These are phyloP conservation scores for Helminthosporium solani DNA, from an alignment of 2,329 filamentous ascomycete species.

Conservation along the genomic window DNA sequence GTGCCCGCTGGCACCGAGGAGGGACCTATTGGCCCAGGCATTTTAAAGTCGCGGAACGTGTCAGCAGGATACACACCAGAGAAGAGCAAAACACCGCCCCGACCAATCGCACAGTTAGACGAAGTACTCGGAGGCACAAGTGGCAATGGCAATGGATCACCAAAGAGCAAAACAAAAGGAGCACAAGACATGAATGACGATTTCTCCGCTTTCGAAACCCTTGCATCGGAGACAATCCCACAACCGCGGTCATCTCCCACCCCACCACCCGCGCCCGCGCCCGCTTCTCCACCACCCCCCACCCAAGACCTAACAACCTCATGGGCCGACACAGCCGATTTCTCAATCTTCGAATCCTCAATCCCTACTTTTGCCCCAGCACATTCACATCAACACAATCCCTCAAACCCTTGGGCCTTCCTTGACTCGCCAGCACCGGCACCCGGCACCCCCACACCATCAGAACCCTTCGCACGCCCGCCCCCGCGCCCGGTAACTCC, in stretches of 20 bases:
- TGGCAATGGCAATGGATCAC: background rate
- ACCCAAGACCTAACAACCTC: constrained; percentile 17
- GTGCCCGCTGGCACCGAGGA: constrained; percentile 26
- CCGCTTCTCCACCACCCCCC: constrained; percentile 7
- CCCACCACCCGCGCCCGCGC: constrained; percentile 6
- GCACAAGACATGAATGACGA: background rate
- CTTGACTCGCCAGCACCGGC: constrained; percentile 22
- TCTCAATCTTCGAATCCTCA: constrained; percentile 37
- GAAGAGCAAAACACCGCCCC: constrained; percentile 3
- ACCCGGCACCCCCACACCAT: constrained; percentile 10
- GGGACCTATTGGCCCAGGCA: constrained; percentile 32
- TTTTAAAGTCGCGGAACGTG: constrained; percentile 28
- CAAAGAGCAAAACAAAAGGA: background rate
- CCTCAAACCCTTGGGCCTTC: constrained; percentile 26
- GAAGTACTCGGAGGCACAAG: constrained; percentile 1
- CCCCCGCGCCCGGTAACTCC: constrained; percentile 19
- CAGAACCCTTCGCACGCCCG: constrained; percentile 21
- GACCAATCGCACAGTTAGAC: constrained; percentile 2
- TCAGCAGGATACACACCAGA: constrained; percentile 10
- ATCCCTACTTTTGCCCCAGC: constrained; percentile 4
- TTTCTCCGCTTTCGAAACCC: constrained; percentile 7
- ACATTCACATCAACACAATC: constrained; percentile 5
- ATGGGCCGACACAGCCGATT: constrained; percentile 16
- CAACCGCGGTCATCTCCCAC: constrained; percentile 2
- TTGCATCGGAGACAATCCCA: constrained; percentile 1